A percentile compares a stretch with the other conserved stretches of the same genome.
phyloP scores from a whole-genome alignment of 2,329 filamentous ascomycete genomes.

The Colletotrichum musae region DNA sequence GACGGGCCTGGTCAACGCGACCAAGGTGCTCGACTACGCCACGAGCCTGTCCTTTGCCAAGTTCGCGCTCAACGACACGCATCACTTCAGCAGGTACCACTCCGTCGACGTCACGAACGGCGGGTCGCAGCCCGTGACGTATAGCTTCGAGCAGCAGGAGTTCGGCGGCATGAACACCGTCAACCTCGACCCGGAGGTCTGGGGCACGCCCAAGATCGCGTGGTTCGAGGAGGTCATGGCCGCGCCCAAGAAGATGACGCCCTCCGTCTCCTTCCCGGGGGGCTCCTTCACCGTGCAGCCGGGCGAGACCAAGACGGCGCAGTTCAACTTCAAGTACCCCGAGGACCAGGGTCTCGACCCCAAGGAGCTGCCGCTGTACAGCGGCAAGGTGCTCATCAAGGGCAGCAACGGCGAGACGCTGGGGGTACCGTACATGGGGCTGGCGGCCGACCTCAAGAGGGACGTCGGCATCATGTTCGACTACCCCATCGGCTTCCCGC shows the following conservation, averaged over 20 bases:
- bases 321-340: slow-evolving; percentile 35
- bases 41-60: slow-evolving; percentile 55
- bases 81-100: slow-evolving; percentile 50
- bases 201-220: slow-evolving; percentile 38
- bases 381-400: slow-evolving; percentile 51
- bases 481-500: slow-evolving; percentile 30
- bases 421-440: slow-evolving; percentile 51
- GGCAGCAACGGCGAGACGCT: slow-evolving; percentile 52
- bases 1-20: slow-evolving; percentile 58
- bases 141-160: slow-evolving; percentile 48
- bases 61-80: slow-evolving; percentile 61
- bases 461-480: slow-evolving; percentile 35
- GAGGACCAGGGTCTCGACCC: slow-evolving; percentile 38
- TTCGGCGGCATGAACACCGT: slow-evolving; percentile 45
- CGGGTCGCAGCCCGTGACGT: slow-evolving; percentile 51
- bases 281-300: slow-evolving; percentile 26
- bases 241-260: slow-evolving; percentile 26
- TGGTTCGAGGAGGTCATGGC: slow-evolving; percentile 30
- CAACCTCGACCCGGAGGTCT: slow-evolving; percentile 18
- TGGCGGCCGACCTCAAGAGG: slow-evolving; percentile 30
- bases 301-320: slow-evolving; percentile 23
- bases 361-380: slow-evolving; percentile 50
- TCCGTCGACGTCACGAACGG: slow-evolving; percentile 53
- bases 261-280: slow-evolving; percentile 16
- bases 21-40: slow-evolving; percentile 55